Evolutionary conservation across 352 stramenopile genomes (phyloP), one percentile per base, ranked within the genome.

Genomic region (Phytophthora cactorum): DNA sequence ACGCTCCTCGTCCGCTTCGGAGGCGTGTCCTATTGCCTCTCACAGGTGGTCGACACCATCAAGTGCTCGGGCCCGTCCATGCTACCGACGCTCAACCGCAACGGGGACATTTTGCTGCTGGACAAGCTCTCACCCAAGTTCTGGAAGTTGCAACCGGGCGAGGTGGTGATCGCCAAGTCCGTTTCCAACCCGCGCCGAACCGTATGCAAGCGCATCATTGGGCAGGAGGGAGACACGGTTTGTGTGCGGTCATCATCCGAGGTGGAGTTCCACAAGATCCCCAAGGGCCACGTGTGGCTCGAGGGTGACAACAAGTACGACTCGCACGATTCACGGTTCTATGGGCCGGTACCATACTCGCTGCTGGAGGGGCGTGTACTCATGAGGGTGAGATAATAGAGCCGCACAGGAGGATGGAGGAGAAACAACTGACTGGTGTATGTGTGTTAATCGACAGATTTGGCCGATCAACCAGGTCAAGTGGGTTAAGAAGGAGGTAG

Each of bases 231-330:
- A 39, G 88, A 96, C 22, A 95, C 84, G 0, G 84, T 96, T 27
- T 90, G 80, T 55, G 86, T 95, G 22, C 74, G 73, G 7, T 92
- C 84, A 56, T 89, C 79, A 28, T 90, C 81, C 3, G 76, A 89
- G 59, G 81, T 90, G 29, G 81, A 92, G 60, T 92, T 91, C 57
- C 79, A 92, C 74, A 91, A 84, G 81, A 84, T 94, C 25, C 96
- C 96, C 3, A 86, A 92, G 55, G 95, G 96, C 32, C 92, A 98
- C 69, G 79, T 99, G 50, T 99, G 97, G 97, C 72, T 99, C 12
- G 95, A 99, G 81, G 97, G 97, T 45, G 97, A 99, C 81, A 99
- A 99, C 86, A 92, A 96, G 36, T 72, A 94, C 59, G 96, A 98
- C 81, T 98, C 93, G 41, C 93, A 90, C 34, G 97, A 99, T 79